phyloP scores from a whole-genome alignment of 306 rosid species.

The Dalbergia cochinchinensis region DNA sequence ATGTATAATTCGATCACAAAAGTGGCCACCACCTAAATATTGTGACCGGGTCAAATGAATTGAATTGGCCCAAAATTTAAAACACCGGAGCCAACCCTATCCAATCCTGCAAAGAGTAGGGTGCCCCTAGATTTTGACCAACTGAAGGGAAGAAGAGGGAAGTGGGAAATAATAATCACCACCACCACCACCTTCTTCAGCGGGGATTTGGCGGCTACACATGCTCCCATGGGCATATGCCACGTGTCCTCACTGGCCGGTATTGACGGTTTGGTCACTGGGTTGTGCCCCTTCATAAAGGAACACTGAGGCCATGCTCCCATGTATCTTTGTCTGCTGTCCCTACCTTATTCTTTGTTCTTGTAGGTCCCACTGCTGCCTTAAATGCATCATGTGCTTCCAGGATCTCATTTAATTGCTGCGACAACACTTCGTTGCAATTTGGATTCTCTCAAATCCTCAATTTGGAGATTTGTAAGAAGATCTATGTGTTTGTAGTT shows the following conservation, averaged over 20 bases:
- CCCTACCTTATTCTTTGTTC: constrained; percentile 22
- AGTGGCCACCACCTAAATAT: no score
- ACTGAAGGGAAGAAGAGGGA: neutral
- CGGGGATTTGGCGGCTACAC: constrained; percentile 51
- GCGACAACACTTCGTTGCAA: neutral
- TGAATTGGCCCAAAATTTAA: no score
- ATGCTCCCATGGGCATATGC: constrained; percentile 35
- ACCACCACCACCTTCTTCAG: neutral
- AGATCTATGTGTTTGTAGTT: neutral
- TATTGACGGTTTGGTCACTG: constrained; percentile 62
- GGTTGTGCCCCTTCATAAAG: constrained; percentile 48
- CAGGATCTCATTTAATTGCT: constrained; percentile 15
- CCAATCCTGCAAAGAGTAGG: neutral
- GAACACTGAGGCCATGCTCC: constrained; percentile 49
- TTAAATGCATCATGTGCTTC: constrained; percentile 28
- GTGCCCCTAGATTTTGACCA: constrained; percentile 26
- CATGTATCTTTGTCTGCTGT: constrained; percentile 62
- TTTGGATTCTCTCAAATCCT: neutral
- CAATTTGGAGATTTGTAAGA: neutral
- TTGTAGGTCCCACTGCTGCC: constrained; percentile 45
- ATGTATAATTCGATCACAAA: no score
- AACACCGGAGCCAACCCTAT: no score
- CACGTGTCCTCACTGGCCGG: constrained; percentile 63
- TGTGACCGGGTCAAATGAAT: no score
- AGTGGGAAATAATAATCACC: neutral